Base-by-base conservation (phyloP, 768 basidiomycete genomes). In the Suillus alpinus region DNA sequence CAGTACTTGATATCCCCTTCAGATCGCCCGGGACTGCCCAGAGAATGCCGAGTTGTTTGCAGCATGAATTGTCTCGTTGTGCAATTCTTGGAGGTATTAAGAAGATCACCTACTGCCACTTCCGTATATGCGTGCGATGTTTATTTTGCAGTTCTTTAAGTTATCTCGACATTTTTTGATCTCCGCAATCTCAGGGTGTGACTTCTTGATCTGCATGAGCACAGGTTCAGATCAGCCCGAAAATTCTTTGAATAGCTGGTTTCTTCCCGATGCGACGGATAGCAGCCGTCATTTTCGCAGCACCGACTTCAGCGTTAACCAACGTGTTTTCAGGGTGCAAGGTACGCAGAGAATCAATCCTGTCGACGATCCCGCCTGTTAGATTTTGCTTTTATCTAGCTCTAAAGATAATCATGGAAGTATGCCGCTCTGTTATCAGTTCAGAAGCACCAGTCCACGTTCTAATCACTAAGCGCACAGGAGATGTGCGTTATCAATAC, bases 11-110 rank as follows among this genome's bases (percentile, higher is more conserved):
- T 44, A 20, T 20, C 56, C 53, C 36, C 23, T 23, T 29, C 61
- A 88, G 86, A 86, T 88, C 68, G 85, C 86, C 47, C 80, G 84
- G 73, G 86, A 87, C 56, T 88, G 86, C 72, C 81, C 84, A 44
- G 86, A 86, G 69, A 79, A 73, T 65, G 68, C 65, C 58, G 85
- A 86, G 58, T 85, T 79, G 57, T 85, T 79, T 68, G 75, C 75
- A 68, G 79, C 74, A 62, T 86, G 70, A 81, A 63, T 49, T 62
- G 39, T 59, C 47, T 62, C 55, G 37, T 36, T 8, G 3, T 55
- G 14, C 36, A 6, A 34, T 59, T 59, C 39, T 59, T 53, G 58
- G 23, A 59, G 23, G 16, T 56, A 31, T 59, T 57, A 64, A 60
- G 56, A 62, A 26, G 63, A 57, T 56, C 31, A 18, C n/a, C 65